A percentile compares a stretch with the other conserved stretches of the same genome.
These are phyloP conservation scores for Cyanodermella asteris DNA, from an alignment of 2,329 filamentous ascomycete genomes.

Conservation along the genomic window DNA sequence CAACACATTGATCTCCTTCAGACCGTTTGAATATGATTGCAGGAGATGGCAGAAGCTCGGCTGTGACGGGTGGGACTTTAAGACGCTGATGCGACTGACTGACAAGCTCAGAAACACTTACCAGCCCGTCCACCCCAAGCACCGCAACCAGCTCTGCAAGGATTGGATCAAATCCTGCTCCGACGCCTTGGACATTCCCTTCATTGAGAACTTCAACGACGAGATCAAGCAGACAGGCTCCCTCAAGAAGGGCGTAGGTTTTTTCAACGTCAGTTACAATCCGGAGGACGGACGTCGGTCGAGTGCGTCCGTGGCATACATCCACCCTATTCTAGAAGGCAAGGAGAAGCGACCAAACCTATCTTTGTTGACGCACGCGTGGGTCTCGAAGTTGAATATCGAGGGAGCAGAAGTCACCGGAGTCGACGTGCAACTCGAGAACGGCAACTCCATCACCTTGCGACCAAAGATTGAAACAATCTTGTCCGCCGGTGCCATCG, in stretches of 20 bases:
- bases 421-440: constrained; percentile 44
- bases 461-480: constrained; percentile 53
- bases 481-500: constrained; percentile 57
- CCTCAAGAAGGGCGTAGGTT: constrained; percentile 57
- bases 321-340: constrained; percentile 70
- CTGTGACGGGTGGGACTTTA: constrained; percentile 69
- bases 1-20: constrained; percentile 85
- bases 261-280: constrained; percentile 83
- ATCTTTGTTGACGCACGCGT: constrained; percentile 68
- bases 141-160: constrained; percentile 76
- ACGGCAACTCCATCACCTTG: constrained; percentile 31
- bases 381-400: constrained; percentile 69
- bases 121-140: constrained; percentile 64
- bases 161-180: constrained; percentile 76
- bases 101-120: constrained; percentile 78
- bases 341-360: constrained; percentile 67
- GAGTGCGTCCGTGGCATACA: constrained; percentile 76
- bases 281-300: constrained; percentile 67
- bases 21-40: constrained; percentile 74
- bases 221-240: constrained; percentile 55
- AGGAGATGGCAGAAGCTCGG: constrained; percentile 65
- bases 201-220: constrained; percentile 70
- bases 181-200: constrained; percentile 54
- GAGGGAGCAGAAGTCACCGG: too few species aligned
- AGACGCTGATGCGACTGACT: constrained; percentile 58